phyloP scores from a whole-genome alignment of 2,329 filamentous ascomycete genomes.

The Xylaria sp. region DNA sequence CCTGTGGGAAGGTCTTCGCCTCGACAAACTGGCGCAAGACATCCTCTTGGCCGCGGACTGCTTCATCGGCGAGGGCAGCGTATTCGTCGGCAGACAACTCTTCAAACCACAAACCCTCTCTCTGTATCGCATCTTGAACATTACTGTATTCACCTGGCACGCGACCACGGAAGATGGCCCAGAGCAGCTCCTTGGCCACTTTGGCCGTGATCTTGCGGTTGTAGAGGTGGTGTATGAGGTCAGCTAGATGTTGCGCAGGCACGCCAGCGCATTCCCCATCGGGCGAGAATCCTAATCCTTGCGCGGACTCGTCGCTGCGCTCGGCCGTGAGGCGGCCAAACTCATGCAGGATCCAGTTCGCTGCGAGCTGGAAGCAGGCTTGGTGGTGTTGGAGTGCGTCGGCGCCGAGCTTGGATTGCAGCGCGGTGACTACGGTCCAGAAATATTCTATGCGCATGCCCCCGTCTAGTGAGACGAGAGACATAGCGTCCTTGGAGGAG shows the following conservation, averaged over 20 bases:
- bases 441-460: constrained; percentile 85
- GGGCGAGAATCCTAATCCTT: constrained; percentile 46
- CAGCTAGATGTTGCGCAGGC: constrained; percentile 53
- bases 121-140: constrained; percentile 53
- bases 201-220: constrained; percentile 58
- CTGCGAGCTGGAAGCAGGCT: constrained; percentile 53
- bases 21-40: constrained; percentile 53
- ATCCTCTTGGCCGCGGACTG: constrained; percentile 53
- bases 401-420: constrained; percentile 39
- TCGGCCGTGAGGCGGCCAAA: constrained; percentile 70
- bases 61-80: constrained; percentile 50
- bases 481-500: constrained; percentile 80
- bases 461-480: constrained; percentile 76
- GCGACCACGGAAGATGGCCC: constrained; percentile 56
- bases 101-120: constrained; percentile 59
- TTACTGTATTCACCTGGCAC: constrained; percentile 45
- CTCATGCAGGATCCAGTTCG: constrained; percentile 77
- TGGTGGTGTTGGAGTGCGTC: constrained; percentile 36
- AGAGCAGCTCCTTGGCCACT: constrained; percentile 64
- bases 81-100: constrained; percentile 58
- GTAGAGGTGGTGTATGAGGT: constrained; percentile 57
- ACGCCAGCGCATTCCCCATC: constrained; percentile 56
- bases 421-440: constrained; percentile 64
- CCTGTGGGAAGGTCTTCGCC: constrained; percentile 56
- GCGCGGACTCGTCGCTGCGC: constrained; percentile 41